Base-by-base conservation (phyloP, 352 stramenopile species). In the Peronospora belbahrii region DNA sequence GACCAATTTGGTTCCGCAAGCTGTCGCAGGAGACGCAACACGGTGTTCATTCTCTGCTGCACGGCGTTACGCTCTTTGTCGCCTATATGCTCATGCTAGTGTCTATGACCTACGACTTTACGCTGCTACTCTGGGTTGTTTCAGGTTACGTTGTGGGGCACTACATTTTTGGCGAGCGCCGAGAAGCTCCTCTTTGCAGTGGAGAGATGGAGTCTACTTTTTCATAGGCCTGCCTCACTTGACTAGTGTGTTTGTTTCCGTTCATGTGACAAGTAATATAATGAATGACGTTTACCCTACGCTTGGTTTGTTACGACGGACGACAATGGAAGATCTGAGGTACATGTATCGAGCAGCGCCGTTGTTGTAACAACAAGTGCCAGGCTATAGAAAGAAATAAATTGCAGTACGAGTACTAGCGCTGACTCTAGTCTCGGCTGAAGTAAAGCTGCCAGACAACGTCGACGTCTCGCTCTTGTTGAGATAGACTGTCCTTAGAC, bases 21-120 rank as follows among this genome's bases (percentile, higher is more conserved):
- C 43, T 85, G 18, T 65, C 70, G 23, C 44, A 59, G 2, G 70
- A 83, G 48, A 63, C 47, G 20, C 68, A 80, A 52, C 71, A 83
- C 41, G 48, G 57, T 15, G 52, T 78, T 22, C 68, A 83, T 52
- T 70, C 60, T 45, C 28, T 73, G 4, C 44, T 85, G 6, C 76
- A 88, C 41, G 76, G 76, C 10, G 44, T 72, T 7, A 81, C 71
- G 6, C 83, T 85, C 32, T 52, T 81, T 9, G 60, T 88, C 14
- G 76, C 76, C 9, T 88, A 88, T 44, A 70, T 88, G 74, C 70
- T 88, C 20, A 88, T 88, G 76, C 69, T 88, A 15, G 76, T 83
- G 14, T 79, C 76, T 15, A 88, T 88, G 76, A 88, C 76, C 18
- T 88, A 88, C 60, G 76, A 88, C 47, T 67, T 70, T 42, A 59